A percentile compares a stretch with the other conserved stretches of the same genome.
These are phyloP conservation scores for Debaryomycetaceae sp. DNA, from an alignment of 1,139 yeast species.

Conservation along the genomic window DNA sequence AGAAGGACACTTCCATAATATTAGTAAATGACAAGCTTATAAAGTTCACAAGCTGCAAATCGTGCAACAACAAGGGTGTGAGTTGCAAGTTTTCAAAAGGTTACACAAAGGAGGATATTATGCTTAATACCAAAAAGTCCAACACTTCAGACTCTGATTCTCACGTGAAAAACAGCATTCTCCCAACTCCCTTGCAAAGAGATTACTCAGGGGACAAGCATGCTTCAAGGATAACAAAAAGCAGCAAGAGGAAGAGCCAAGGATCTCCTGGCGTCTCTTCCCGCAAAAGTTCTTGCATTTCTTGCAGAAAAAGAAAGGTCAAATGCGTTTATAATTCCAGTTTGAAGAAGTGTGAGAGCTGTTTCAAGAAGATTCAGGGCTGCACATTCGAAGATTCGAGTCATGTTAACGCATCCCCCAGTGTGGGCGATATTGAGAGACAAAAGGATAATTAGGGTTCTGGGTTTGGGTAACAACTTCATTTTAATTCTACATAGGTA, in stretches of 20 bases:
- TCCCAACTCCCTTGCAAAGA: background rate
- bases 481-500: background rate
- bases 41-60: conserved; percentile 48
- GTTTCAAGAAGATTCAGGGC: conserved; percentile 31
- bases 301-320: conserved; percentile 38
- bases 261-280: conserved; percentile 2
- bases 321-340: conserved; percentile 31
- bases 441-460: background rate
- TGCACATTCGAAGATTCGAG: conserved; percentile 24
- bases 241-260: background rate
- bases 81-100: conserved; percentile 55
- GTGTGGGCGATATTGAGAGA: background rate
- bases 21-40: conserved; percentile 36
- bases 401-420: background rate
- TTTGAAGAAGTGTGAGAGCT: conserved; percentile 33
- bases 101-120: conserved; percentile 56
- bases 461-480: background rate
- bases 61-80: conserved; percentile 43
- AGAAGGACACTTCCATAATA: conserved; percentile 11
- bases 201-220: background rate
- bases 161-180: background rate
- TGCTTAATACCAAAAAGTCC: conserved; percentile 19
- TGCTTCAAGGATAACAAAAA: background rate
- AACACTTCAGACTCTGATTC: background rate
- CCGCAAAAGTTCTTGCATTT: conserved; percentile 33